phyloP scores from a whole-genome alignment of 1,284 basidiomycete species.

The Ceratobasidium sp. region DNA sequence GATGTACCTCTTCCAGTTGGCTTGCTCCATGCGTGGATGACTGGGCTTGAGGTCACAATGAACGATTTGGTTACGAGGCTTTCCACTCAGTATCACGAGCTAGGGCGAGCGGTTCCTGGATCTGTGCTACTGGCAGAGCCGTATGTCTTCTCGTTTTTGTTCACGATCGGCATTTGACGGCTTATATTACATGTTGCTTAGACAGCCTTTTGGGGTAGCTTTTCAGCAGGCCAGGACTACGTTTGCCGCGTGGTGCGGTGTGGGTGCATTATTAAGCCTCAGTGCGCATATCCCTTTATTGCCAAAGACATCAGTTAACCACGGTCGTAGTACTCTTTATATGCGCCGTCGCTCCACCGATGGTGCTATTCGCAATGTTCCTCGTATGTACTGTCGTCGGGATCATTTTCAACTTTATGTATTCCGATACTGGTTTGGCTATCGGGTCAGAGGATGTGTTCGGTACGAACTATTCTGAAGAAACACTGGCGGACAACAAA shows the following conservation, averaged over 20 bases:
- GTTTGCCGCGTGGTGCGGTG: background rate
- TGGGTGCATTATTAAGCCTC: background rate
- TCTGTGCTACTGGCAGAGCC: background rate
- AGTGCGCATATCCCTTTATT: background rate
- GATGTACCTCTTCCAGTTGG: conserved; percentile 20
- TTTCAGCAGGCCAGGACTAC: background rate
- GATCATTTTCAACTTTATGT: conserved; percentile 6
- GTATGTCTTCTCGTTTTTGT: background rate
- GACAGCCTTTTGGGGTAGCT: conserved; percentile 19
- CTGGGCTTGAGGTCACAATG: conserved; percentile 18
- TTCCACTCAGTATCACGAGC: conserved; percentile 22
- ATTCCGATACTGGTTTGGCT: background rate
- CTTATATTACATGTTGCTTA: background rate
- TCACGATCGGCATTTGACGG: background rate
- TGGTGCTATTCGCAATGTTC: background rate
- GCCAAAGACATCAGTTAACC: background rate
- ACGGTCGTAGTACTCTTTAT: background rate
- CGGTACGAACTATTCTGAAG: background rate
- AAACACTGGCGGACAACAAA: background rate
- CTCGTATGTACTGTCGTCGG: background rate
- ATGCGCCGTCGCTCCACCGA: background rate
- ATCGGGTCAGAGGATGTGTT: background rate
- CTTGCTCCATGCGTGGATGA: conserved; percentile 32
- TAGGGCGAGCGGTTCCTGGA: background rate
- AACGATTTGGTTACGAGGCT: conserved; percentile 17